Evolutionary conservation across 1,284 basidiomycete species (phyloP), one percentile per base, ranked within the genome.

Genomic region (Trametes versicolor): DNA sequence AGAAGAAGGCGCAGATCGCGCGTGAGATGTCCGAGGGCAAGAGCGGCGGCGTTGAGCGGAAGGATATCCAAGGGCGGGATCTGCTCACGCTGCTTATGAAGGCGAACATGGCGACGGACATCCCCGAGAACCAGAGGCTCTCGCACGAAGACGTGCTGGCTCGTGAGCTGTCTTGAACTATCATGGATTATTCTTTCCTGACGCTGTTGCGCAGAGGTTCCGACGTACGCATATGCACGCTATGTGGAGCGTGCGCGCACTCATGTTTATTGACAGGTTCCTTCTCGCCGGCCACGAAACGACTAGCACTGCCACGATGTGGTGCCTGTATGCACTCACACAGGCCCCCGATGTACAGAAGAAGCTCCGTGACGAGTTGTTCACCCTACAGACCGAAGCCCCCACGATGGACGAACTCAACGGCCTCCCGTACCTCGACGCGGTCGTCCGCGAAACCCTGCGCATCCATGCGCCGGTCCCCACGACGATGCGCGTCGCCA

Each of bases 11-110:
- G 19, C 77, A 50, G 23, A 62, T 66, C 39, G 9, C 27, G 82
- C 25, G 92, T 95, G 68, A 69, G 13, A 45, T 55, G 21, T 43
- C 48, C 1, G 59, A 59, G 9, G 65, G 69, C 21, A 72, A 71
- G 67, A 63, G 34, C 68, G 93, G 95, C 68, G 88, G 95, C 0
- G 71, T 91, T 29, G 86, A 88, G 7, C 94, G 94, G 87, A 81
- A 80, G 83, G 66, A 70, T 19, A 29, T 74, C 1, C 60, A 65
- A 5, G 70, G 68, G 0, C 68, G 72, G 6, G 79, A 80, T 62
- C 64, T 79, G 5, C 71, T 80, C 36, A 79, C 74, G 1, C 66
- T 78, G 4, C 69, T 81, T 13, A 77, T 86, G 62, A 79, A 79
- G 62, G 83, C 84, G 29, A 86, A 86, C 72, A 80, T 84, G 80